Conservation (phyloP, 495 filamentous ascomycete genomes). For the Hapsidospora chrysogenum region DNA sequence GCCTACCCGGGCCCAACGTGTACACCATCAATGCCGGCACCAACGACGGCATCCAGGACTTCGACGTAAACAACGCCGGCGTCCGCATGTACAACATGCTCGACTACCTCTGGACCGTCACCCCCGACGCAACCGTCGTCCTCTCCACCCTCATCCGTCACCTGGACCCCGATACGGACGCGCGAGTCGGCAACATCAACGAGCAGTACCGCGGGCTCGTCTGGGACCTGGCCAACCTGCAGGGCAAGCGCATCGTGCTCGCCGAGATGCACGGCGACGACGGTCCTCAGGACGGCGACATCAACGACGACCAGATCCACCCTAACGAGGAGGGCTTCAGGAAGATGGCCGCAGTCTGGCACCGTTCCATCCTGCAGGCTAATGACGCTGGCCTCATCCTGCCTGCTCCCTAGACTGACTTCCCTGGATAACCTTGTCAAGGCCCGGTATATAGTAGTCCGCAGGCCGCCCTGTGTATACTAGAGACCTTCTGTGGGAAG, state of each 20-base stretch:
- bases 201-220: constrained; percentile 12
- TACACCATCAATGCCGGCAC: constrained; percentile 20
- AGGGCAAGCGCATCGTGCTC: constrained; percentile 15
- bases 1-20: constrained; percentile 14
- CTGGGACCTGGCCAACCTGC: constrained; percentile 10
- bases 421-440: no score
- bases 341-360: constrained; percentile 29
- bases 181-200: constrained; percentile 13
- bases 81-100: constrained; percentile 12
- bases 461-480: no score
- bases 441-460: no score
- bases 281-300: constrained; percentile 10
- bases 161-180: constrained; percentile 4
- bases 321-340: constrained; percentile 23
- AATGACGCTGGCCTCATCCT: no score
- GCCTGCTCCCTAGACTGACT: no score
- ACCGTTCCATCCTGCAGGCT: constrained; percentile 16
- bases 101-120: constrained; percentile 14
- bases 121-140: constrained; percentile 21
- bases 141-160: constrained; percentile 25
- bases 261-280: constrained; percentile 22
- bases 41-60: constrained; percentile 18
- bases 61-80: constrained; percentile 16
- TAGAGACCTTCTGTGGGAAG: no score
- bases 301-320: constrained; percentile 25